Evolutionary conservation across 495 filamentous ascomycete species (phyloP).

Genomic region (Penicillium angulare): DNA sequence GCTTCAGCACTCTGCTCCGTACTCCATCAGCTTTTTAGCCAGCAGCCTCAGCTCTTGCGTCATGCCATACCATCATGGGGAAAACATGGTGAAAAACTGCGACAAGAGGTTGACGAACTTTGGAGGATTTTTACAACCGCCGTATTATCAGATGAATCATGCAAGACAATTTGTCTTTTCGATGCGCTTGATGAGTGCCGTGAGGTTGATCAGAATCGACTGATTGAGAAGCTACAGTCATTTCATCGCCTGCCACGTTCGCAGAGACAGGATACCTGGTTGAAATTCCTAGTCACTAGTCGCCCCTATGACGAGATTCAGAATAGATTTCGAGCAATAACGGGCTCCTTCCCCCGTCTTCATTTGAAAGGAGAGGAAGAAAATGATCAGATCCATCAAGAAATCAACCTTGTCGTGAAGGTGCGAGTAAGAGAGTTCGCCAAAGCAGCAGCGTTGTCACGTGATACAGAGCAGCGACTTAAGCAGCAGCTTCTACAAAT

Average conservation of each 20-base stretch:
- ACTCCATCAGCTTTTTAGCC: conserved; percentile 40
- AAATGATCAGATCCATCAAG: conserved; percentile 28
- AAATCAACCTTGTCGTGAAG: conserved; percentile 41
- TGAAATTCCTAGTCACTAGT: conserved; percentile 46
- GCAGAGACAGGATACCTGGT: conserved; percentile 4
- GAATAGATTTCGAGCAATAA: conserved; percentile 14
- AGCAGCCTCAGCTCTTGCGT: conserved; percentile 22
- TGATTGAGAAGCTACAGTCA: conserved; percentile 24
- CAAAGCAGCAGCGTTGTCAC: conserved; percentile 5
- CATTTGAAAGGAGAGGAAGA: conserved; percentile 38
- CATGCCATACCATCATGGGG: conserved; percentile 25
- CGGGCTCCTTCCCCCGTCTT: conserved; percentile 22
- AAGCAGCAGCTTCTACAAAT: conserved; percentile 19
- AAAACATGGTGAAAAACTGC: conserved; percentile 23
- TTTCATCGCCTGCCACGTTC: conserved; percentile 2
- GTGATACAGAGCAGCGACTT: conserved; percentile 7
- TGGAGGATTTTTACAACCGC: conserved; percentile 31
- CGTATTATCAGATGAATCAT: conserved; percentile 12
- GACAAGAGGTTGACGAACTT: conserved; percentile 21
- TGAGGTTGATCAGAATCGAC: conserved; percentile 11
- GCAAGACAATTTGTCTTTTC: conserved; percentile 34
- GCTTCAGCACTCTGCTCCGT: conserved; percentile 35
- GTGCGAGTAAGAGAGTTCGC: conserved; percentile 26
- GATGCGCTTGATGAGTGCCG: conserved; percentile 46
- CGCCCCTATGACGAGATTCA: conserved; percentile 40